A percentile compares a stretch with the other conserved stretches of the same genome.
Evolutionary conservation across 495 filamentous ascomycete species (phyloP).

Genomic region (Aspergillus biplanus): DNA sequence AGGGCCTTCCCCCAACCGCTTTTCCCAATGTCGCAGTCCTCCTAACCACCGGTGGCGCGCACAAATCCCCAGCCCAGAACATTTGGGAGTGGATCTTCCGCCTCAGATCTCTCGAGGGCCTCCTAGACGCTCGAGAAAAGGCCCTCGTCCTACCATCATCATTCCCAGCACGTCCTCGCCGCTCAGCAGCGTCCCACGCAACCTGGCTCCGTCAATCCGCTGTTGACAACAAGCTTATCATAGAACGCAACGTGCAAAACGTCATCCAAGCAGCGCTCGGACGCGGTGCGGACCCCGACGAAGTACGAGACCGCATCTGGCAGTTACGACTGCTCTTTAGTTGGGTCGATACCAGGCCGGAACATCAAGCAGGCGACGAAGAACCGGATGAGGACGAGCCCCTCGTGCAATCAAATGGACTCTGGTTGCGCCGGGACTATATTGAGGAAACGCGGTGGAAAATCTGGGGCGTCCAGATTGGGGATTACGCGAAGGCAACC

Average conservation of each 20-base stretch:
- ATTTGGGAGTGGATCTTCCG: slow-evolving; percentile 80
- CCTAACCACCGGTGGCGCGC: slow-evolving; percentile 24
- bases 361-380: slow-evolving; percentile 2
- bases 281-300: slow-evolving; percentile 41
- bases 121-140: slow-evolving; percentile 74
- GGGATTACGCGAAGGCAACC: slow-evolving; percentile 49
- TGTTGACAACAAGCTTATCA: slow-evolving; percentile 76
- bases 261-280: slow-evolving; percentile 48
- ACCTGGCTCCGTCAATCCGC: slow-evolving; percentile 61
- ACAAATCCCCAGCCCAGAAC: slow-evolving; percentile 34
- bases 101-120: slow-evolving; percentile 59
- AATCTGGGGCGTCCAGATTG: slow-evolving; percentile 60
- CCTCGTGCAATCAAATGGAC: slow-evolving; percentile 26
- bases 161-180: slow-evolving; percentile 30
- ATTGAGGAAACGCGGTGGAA: slow-evolving; percentile 50
- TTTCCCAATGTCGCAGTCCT: slow-evolving; percentile 28
- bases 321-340: slow-evolving; percentile 79
- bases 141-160: slow-evolving; percentile 71
- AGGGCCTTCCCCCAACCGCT: slow-evolving; percentile 37
- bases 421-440: slow-evolving; percentile 48
- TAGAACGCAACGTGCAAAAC: slow-evolving; percentile 65
- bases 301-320: slow-evolving; percentile 66
- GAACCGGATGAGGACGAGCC: slow-evolving; percentile 29
- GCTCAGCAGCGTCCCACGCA: slow-evolving; percentile 29
- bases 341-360: slow-evolving; percentile 64